Base-by-base conservation (phyloP, 495 filamentous ascomycete species). In the Oidiodendron maius region DNA sequence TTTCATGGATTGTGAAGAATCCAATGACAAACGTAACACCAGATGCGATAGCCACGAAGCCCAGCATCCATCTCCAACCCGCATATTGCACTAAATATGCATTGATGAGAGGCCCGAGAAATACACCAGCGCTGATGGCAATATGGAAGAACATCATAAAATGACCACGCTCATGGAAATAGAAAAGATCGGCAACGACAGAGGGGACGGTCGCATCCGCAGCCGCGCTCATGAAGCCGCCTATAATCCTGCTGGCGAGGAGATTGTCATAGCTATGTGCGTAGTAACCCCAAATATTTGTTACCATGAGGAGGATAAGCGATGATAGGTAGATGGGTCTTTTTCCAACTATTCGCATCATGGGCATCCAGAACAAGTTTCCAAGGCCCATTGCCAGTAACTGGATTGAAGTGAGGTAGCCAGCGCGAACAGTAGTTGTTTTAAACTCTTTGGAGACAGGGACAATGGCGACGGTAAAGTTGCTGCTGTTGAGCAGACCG, bases 121-220 rank as follows among this genome's bases (percentile, higher is more conserved):
- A 66, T 24, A 69, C 39, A 23, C 67, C 65, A 8, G 37, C 46
- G 26, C 22, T 32, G 23, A 49, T 49, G 1, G 46, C 36, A 10
- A 28, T 49, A 35, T 49, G 36, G 18, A 42, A 42, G 63, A 69
- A 69, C 51, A 59, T 63, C 48, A 61, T 55, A 25, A 36, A 49
- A 21, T 42, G 37, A n/a, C 69, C 69, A 20, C 67, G 48, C 51
- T 72, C 67, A 40, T 71, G 67, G 22, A 66, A 57, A 40, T 67
- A 71, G 47, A 64, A 72, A 40, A 72, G 41, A 35, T 72, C 69
- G 35, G 64, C 64, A 17, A 71, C 66, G 13, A 64, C 64, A 39
- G 61, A 65, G 18, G 60, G 64, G 1, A 69, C 69, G 9, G 70
- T 44, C 4, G 63, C 68, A 44, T 66, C 61, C 2, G 65, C 64